Evolutionary conservation across 129 eudicot species (phyloP), one percentile per base, ranked within the genome.

Genomic region (Logfia minima): DNA sequence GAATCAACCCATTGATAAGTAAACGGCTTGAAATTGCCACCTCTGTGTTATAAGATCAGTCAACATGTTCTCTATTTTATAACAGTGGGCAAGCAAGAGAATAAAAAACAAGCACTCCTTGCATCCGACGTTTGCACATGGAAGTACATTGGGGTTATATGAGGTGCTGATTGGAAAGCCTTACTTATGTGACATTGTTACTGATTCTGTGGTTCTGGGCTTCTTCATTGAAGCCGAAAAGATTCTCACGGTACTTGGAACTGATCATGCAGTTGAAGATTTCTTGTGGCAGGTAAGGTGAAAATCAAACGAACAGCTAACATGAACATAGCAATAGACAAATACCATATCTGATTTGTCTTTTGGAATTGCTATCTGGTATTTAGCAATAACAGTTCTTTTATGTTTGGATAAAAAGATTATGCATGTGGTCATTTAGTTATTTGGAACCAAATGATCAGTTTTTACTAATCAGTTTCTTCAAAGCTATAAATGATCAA

Each of bases 111-210:
- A 82, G 84, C 84, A 85, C 68, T 81, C 84, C 2, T 77, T 94
- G 80, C 98, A 94, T 84, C 93, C 96, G 61, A 84, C 93, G 66
- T 89, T 91, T 79, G 81, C 90, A 51, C 93, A 94, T 77, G 98
- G 98, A 80, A 89, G 92, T 83, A 89, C 93, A 45, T 78, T 94
- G 85, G 98, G 98, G 43, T 80, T 91, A 60, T 91, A 91, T 67
- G 98, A 94, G 61, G 96, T 94, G 61, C 77, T 94, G 65, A 79
- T 51, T 59, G 97, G 95, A 86, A 94, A 89, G 88, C 96, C 90
- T 52, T 89, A 91, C 82, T 81, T 89, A 17, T 90, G 97, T 79
- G 93, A 94, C 79, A 87, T 94, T 73, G 52, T 89, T 75, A 83
- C 97, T 2, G 97, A 91, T 67, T 94, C 98, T 55, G 96, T 89